Evolutionary conservation across 2,329 filamentous ascomycete species (phyloP).

Genomic region (Talaromyces sp.): DNA sequence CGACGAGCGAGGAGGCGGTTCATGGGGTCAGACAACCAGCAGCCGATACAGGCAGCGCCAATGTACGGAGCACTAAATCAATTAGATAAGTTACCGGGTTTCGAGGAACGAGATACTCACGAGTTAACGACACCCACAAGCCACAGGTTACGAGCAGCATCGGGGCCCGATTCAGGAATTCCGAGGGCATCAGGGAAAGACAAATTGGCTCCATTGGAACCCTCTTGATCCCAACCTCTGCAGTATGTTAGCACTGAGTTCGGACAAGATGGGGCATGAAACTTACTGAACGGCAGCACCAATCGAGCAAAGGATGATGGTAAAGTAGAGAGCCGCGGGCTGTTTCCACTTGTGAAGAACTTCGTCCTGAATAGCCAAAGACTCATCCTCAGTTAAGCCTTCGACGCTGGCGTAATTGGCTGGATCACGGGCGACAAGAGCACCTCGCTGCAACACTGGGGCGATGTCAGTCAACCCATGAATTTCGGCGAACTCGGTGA

Average conservation of each 20-base stretch:
- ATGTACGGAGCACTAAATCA: conserved; percentile 49
- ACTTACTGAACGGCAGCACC: conserved; percentile 51
- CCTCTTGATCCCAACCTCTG: conserved; percentile 51
- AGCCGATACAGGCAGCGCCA: conserved; percentile 53
- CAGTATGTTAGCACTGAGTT: conserved; percentile 10
- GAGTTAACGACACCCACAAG: conserved; percentile 66
- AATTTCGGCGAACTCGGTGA: conserved; percentile 42
- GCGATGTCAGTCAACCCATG: conserved; percentile 41
- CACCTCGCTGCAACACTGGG: conserved; percentile 46
- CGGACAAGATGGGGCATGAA: background rate
- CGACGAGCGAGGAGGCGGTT: conserved; percentile 59
- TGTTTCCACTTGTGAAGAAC: conserved; percentile 50
- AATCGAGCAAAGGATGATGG: conserved; percentile 51
- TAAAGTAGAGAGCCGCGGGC: conserved; percentile 47
- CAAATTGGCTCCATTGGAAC: conserved; percentile 53
- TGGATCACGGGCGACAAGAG: conserved; percentile 50
- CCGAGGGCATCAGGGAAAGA: conserved; percentile 48
- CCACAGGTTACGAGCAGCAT: conserved; percentile 50
- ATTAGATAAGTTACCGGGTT: conserved; percentile 16
- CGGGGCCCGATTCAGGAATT: conserved; percentile 41
- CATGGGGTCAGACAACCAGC: conserved; percentile 64
- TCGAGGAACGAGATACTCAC: conserved; percentile 31
- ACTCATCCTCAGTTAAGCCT: conserved; percentile 42
- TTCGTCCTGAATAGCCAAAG: conserved; percentile 44
- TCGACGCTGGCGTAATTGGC: conserved; percentile 43